These are phyloP conservation scores for Plantago lanceolata DNA, from an alignment of 305 asterid species.

Conservation along the genomic window DNA sequence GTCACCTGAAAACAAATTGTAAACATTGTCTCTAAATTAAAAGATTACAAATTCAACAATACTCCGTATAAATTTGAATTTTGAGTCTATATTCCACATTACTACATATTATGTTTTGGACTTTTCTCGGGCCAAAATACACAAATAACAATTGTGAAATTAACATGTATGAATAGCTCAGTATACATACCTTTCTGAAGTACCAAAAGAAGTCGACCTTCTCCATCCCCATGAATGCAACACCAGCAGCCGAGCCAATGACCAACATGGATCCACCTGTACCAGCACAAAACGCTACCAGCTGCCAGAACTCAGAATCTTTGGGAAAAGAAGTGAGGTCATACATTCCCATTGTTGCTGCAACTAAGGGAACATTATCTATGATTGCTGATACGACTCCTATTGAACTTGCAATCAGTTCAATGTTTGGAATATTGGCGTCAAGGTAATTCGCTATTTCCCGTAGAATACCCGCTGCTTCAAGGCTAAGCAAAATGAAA, in stretches of 20 bases:
- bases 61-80: no score
- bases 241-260: slow-evolving; percentile 98
- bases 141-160: no score
- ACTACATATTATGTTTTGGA: no score
- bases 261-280: slow-evolving; percentile 97
- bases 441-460: slow-evolving; percentile 94
- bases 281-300: slow-evolving; percentile 90
- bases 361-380: slow-evolving; percentile 96
- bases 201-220: slow-evolving; percentile 95
- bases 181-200: slow-evolving; percentile 59
- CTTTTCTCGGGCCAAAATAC: no score
- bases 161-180: neutral
- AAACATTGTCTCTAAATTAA: neutral
- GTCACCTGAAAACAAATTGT: slow-evolving; percentile 53
- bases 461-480: slow-evolving; percentile 87
- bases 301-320: slow-evolving; percentile 97
- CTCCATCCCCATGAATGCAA: slow-evolving; percentile 98
- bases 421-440: slow-evolving; percentile 57
- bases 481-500: slow-evolving; percentile 49
- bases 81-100: no score
- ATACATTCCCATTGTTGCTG: slow-evolving; percentile 99
- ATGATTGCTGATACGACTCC: slow-evolving; percentile 91
- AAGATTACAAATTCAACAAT: neutral
- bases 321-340: slow-evolving; percentile 70
- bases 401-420: slow-evolving; percentile 80